phyloP scores from a whole-genome alignment of 2,329 filamentous ascomycete species.

The Lecanicillium sp. region DNA sequence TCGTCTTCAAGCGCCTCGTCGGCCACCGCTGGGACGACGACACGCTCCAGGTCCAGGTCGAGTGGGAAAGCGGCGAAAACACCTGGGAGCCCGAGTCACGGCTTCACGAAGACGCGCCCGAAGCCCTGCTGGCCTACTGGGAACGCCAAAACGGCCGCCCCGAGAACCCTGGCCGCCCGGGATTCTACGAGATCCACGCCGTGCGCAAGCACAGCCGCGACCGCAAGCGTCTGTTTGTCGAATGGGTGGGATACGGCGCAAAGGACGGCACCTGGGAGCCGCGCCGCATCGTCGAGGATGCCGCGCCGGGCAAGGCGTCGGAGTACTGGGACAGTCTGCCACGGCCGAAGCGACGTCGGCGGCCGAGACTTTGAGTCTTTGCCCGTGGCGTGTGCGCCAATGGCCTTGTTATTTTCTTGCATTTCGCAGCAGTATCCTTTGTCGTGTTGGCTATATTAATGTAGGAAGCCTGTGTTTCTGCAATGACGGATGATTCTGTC shows the following conservation, averaged over 20 bases:
- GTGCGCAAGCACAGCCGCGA: conserved; percentile 23
- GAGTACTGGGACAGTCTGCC: conserved; percentile 18
- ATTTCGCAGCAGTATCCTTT: no score
- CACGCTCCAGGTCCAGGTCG: conserved; percentile 30
- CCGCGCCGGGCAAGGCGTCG: conserved; percentile 18
- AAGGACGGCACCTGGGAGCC: conserved; percentile 23
- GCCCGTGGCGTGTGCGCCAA: no score
- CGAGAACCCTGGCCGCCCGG: conserved; percentile 20
- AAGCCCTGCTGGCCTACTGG: conserved; percentile 26
- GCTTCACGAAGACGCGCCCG: conserved; percentile 24
- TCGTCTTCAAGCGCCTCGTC: neutral
- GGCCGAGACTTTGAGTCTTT: no score
- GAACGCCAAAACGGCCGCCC: conserved; percentile 18
- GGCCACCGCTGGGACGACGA: conserved; percentile 21
- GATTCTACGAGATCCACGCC: conserved; percentile 24
- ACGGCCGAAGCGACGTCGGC: conserved; percentile 3
- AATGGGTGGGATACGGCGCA: conserved; percentile 26
- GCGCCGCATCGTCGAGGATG: conserved; percentile 15
- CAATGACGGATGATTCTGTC: no score
- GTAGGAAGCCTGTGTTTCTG: no score
- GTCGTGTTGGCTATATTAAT: no score
- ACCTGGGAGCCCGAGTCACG: conserved; percentile 27
- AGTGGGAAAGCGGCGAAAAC: conserved; percentile 20
- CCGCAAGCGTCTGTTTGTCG: conserved; percentile 21
- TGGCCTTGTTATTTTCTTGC: no score